These are phyloP conservation scores for Astrephomene gubernaculifera DNA, from an alignment of 139 green algal species.

Conservation along the genomic window DNA sequence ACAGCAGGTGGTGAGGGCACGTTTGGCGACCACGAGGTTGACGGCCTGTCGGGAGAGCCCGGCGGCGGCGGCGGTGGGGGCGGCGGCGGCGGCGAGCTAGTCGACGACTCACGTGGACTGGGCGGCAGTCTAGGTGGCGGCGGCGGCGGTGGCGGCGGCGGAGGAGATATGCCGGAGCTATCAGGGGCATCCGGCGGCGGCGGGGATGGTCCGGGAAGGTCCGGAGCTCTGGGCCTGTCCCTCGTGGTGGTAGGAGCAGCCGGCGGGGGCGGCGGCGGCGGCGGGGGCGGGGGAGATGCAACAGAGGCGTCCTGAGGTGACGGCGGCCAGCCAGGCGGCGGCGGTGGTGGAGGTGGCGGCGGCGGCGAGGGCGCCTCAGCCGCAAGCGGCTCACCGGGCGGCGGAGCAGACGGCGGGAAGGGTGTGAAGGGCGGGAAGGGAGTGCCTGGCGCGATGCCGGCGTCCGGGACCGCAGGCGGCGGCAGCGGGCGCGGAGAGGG, in stretches of 20 bases:
- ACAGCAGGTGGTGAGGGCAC: too few species aligned
- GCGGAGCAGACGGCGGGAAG: not conserved
- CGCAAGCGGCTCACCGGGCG: not conserved
- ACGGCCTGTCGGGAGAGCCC: too few species aligned
- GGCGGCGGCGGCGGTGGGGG: not conserved
- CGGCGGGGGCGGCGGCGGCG: constrained; percentile 4
- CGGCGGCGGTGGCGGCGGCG: not conserved
- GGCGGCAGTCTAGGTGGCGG: not conserved
- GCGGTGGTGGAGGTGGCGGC: constrained; percentile 1
- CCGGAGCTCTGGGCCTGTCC: too few species aligned
- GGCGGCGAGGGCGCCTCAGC: not conserved
- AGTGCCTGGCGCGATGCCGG: too few species aligned
- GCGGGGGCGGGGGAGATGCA: not conserved
- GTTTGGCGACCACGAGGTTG: too few species aligned
- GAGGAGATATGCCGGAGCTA: not conserved
- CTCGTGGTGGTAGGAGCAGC: not conserved
- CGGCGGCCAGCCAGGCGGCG: not conserved
- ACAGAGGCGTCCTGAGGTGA: not conserved
- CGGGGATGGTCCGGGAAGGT: not conserved
- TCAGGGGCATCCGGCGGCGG: constrained; percentile 2
- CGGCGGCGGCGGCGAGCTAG: not conserved
- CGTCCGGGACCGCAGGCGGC: not conserved
- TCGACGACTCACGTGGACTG: not conserved
- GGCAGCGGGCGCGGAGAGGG: not conserved
- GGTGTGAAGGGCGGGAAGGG: not conserved